Base-by-base conservation (phyloP, 768 basidiomycete species). In the Leccinum longicurvipes region DNA sequence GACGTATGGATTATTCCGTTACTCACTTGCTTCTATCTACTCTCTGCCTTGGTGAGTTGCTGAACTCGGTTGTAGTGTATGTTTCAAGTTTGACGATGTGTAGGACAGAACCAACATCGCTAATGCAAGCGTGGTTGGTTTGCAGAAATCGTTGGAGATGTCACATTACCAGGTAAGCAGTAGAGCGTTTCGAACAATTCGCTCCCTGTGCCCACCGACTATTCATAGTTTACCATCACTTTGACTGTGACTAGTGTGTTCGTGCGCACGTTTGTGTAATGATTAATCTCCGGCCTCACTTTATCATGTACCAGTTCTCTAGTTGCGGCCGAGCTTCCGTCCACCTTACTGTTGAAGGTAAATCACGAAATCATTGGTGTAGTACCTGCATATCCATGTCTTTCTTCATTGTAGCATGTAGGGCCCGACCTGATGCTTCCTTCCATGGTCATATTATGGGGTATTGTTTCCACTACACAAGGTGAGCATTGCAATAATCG, bases 121-220 rank as follows among this genome's bases (percentile, higher is more conserved):
- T 15, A 86, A 86, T 60, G 84, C 84, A 24, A 76, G 79, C n/a
- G 75, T 85, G 2, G 85, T n/a, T n/a, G n/a, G n/a, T n/a, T n/a
- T n/a, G n/a, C n/a, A n/a, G n/a, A n/a, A n/a, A n/a, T n/a, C n/a
- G 47, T 64, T 87, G 47, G 71, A n/a, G 3, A 59, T 71, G 39
- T 59, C 67, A 8, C 64, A 70, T 36, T 64, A 72, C 41, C 60
- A 71, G 55, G 68, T 68, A 45, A 15, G 31, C 29, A 15, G 6
- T n/a, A n/a, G n/a, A 27, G 6, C 1, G 14, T 6, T 45, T 24
- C 23, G 7, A 8, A 6, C 3, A 1, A 14, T 28, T 45, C 4
- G 15, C 19, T n/a, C 24, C 14, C 11, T 8, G 0, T 8, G 0
- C 42, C 23, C 6, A 44, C 24, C 39, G 14, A n/a, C n/a, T n/a